Evolutionary conservation across 495 filamentous ascomycete genomes (phyloP), one percentile per base, ranked within the genome.

Genomic region (Lasiosphaeria hispida): DNA sequence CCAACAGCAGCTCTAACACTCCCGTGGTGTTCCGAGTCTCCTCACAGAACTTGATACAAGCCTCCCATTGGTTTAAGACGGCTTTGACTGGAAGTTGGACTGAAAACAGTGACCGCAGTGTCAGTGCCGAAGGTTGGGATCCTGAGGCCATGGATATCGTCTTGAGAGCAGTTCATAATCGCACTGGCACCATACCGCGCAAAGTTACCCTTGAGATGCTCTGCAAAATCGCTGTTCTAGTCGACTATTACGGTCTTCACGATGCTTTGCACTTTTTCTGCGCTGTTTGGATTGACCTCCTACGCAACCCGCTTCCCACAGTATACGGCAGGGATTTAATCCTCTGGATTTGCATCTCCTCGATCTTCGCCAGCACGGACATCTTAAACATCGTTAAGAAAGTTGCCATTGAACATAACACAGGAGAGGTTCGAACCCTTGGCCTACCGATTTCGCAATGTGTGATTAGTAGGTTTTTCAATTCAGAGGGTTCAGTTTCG

Each of bases 211-310:
- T 81, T 0, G 72, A 79, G 11, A 67, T 70, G 55, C 68, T 83
- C 11, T 72, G 73, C 13, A 73, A 79, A 52, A 60, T 83, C 41
- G 69, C 75, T 11, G 71, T 76, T 9, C 51, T 83, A 11, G 72
- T 77, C 6, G 77, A 83, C 58, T 78, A 79, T 50, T 80, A 82
- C 53, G 45, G 69, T 14, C 78, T 74, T 50, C 63, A 67, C 10
- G 73, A 77, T 10, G 67, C 60, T 3, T 44, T 79, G 0, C 37
- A 62, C 35, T 13, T 76, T 2, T 73, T 69, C 39, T 55, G 60
- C 13, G 64, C 72, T 9, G 60, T 60, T 3, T 84, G 79, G 77
- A 69, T 63, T n/a, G 23, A 63, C 14, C 33, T 59, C 50, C 53
- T 72, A 42, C 30, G 63, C 49, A 13, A 63, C 38, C 19, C 63